Evolutionary conservation across 495 filamentous ascomycete genomes (phyloP).

Genomic region (Penicillium odoratum): DNA sequence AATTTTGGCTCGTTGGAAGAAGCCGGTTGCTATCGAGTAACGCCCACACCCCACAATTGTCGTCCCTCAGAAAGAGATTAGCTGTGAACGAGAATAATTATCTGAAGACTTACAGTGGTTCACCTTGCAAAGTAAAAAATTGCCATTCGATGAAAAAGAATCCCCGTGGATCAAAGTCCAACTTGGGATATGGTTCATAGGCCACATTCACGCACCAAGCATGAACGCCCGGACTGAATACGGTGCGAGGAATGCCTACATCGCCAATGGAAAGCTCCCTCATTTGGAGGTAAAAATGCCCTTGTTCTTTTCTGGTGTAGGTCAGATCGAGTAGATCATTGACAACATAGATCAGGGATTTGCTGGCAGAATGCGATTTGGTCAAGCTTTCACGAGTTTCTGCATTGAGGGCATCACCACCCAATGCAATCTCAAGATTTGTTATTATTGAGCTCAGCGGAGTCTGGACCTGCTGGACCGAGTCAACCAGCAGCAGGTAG

Average conservation of each 20-base stretch:
- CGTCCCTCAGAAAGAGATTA: neutral
- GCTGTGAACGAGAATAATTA: neutral
- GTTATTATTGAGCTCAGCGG: slow-evolving; percentile 96
- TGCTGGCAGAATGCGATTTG: slow-evolving; percentile 77
- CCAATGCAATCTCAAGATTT: slow-evolving; percentile 90
- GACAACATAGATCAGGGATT: slow-evolving; percentile 92
- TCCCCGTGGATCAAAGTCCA: neutral
- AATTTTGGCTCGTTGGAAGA: neutral
- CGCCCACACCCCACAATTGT: neutral
- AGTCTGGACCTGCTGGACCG: slow-evolving; percentile 91
- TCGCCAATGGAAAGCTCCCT: neutral
- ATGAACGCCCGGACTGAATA: neutral
- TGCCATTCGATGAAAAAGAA: neutral
- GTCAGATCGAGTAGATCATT: slow-evolving; percentile 94
- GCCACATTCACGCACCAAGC: neutral
- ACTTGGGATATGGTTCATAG: neutral
- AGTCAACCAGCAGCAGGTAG: slow-evolving; percentile 84
- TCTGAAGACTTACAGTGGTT: neutral
- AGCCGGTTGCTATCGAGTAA: neutral
- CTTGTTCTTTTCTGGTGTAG: slow-evolving; percentile 79
- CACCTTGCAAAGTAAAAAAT: neutral
- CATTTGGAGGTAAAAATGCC: slow-evolving; percentile 51
- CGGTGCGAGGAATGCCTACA: neutral
- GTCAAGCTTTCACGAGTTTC: slow-evolving; percentile 88
- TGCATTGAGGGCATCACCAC: slow-evolving; percentile 67